Evolutionary conservation across 106 monocot species (phyloP), one percentile per base, ranked within the genome.

Genomic region (Xerophyta viscosa): DNA sequence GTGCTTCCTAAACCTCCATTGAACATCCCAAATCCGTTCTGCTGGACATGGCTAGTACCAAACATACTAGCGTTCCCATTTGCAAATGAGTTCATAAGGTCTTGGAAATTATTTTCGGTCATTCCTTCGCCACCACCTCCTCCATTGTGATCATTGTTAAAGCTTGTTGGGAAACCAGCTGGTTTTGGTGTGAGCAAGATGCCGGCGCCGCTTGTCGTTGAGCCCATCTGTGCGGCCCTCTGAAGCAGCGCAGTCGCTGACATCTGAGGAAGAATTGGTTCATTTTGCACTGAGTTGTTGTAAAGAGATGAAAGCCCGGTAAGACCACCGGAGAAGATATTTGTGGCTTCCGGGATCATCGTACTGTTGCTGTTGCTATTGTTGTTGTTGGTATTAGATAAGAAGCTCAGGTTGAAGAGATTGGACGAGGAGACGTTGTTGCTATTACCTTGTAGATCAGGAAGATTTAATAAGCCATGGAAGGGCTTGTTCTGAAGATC

Each of bases 201-300:
- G 13, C 52, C 30, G 17, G 65, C 66, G 0, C 57, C 29, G n/a
- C 68, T 69, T 1, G 77, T 75, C 4, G 76, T 62, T 17, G 77
- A 50, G 2, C 92, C 83, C 74, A 88, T 80, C 29, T 93, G 83
- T 12, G 87, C 76, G 0, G 92, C 92, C 77, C 77, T 93, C 66
- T 87, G 87, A 10, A 93, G 92, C 58, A 92, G 61, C 1, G 83
- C 82, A 0, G 92, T 92, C 15, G 93, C 87, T 1, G 93, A 93
- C 93, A 93, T 93, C 56, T 96, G 94, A 19, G 84, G 84, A 24
- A 85, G 73, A n/a, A 62, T 46, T 1, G 71, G 30, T 1, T 70
- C 79, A 27, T 58, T 63, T 5, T 71, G 70, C 15, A 61, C 37
- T 12, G 76, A 46, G 27, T 66, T 37, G 64, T 75, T 60, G 23